Evolutionary conservation across 345 rosid species (phyloP), one percentile per base, ranked within the genome.

Genomic region (Draba incana): DNA sequence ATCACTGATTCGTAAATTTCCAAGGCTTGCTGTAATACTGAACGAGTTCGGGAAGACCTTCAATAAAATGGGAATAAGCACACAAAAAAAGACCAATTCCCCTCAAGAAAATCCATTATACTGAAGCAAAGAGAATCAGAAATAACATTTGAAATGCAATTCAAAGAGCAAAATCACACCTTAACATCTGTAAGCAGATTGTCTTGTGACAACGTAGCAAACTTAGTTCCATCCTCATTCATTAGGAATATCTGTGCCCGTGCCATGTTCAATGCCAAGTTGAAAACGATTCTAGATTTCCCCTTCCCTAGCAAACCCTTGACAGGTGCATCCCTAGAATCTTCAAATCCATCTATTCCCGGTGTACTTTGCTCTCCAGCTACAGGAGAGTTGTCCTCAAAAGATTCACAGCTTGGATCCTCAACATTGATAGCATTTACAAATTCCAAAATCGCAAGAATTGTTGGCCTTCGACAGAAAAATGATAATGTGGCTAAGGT

Each of bases 11-110:
- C 87, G 85, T 73, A 94, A 74, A 81, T 94, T 94, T 68, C 99
- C 99, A 54, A 94, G 82, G 57, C 90, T 79, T 68, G 99, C 99
- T 52, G 80, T 84, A 58, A 94, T 89, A 71, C 97, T 81, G 60
- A 91, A 94, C 66, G 99, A 94, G 76, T 85, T 85, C n/a, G 99
- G 99, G 65, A 91, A 94, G 75, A 94, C 95, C 99, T 94, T 65
- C 31, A 42, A 58, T 62, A 59, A 64, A 60, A 70, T 74, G 24
- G 59, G 25, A 53, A 49, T 37, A 45, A 82, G 62, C 1, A 55
- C 59, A 71, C 54, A 69, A 50, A 41, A 62, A 27, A 53, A 15
- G 39, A 41, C 53, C 39, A 20, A 24, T 50, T 45, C 35, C 41
- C 54, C 54, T 51, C 37, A 31, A 41, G 49, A 28, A 62, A 56